These are phyloP conservation scores for Cladosporium sp. DNA, from an alignment of 2,329 filamentous ascomycete species.

Conservation along the genomic window DNA sequence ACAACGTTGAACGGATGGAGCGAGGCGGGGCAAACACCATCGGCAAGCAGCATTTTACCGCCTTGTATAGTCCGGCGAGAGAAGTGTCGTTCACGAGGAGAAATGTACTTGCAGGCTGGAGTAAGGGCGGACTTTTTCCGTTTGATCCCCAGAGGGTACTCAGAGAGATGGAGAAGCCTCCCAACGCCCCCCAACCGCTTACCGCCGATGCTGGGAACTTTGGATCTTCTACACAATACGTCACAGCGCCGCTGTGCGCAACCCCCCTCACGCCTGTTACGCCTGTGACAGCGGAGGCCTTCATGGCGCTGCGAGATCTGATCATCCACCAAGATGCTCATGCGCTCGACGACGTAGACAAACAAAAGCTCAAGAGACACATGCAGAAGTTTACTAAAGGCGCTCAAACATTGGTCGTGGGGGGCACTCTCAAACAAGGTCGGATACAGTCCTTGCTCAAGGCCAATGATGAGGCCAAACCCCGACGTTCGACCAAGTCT, in stretches of 20 bases:
- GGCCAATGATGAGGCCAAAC: conserved; percentile 32
- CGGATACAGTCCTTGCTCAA: conserved; percentile 25
- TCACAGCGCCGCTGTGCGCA: neutral
- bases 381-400: conserved; percentile 27
- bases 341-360: conserved; percentile 28
- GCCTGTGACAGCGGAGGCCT: conserved; percentile 28
- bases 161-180: conserved; percentile 24
- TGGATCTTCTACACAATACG: conserved; percentile 23
- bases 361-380: conserved; percentile 28
- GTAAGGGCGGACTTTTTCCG: conserved; percentile 29
- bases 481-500: conserved; percentile 29
- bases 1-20: conserved; percentile 19
- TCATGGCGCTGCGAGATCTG: conserved; percentile 25
- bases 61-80: conserved; percentile 29
- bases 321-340: conserved; percentile 29
- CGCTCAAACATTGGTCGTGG: neutral
- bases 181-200: conserved; percentile 18
- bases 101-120: conserved; percentile 34
- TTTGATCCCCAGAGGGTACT: conserved; percentile 38
- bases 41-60: conserved; percentile 22
- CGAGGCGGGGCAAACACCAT: conserved; percentile 19
- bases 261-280: conserved; percentile 34
- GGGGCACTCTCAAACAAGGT: neutral
- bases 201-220: conserved; percentile 19
- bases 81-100: conserved; percentile 27